Conservation (phyloP, 345 rosid species). For the Excoecaria cochinchinensis region DNA sequence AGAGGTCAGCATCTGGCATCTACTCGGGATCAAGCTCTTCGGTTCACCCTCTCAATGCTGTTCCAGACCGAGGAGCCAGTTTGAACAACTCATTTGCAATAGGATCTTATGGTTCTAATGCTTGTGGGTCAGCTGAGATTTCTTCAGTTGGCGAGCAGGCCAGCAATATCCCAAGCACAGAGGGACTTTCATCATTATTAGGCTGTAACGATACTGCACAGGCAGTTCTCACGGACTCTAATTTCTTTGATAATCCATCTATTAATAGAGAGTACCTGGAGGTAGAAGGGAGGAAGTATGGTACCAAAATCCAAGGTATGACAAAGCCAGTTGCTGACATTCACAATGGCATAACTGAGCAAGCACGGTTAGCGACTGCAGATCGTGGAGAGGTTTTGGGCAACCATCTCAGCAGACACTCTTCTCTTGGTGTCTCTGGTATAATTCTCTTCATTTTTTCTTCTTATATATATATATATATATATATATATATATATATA, state of each 20-base stretch:
- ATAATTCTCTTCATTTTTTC: constrained; percentile 10
- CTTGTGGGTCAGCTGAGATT: constrained; percentile 32
- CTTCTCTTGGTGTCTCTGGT: constrained; percentile 40
- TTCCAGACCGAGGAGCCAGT: constrained; percentile 42
- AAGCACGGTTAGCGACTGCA: constrained; percentile 28
- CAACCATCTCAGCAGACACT: constrained; percentile 38
- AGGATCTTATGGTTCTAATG: constrained; percentile 50
- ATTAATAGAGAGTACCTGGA: constrained; percentile 34
- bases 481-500: neutral
- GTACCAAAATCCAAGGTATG: constrained; percentile 28
- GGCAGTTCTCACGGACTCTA: constrained; percentile 32
- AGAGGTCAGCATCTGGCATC: constrained; percentile 37
- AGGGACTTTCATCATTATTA: constrained; percentile 29
- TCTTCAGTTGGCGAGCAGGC: constrained; percentile 30
- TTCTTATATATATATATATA: neutral
- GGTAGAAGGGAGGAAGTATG: constrained; percentile 34
- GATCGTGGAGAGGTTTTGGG: constrained; percentile 29
- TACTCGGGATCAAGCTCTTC: constrained; percentile 35
- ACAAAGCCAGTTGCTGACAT: constrained; percentile 38
- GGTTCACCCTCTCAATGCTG: constrained; percentile 32
- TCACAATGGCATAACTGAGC: constrained; percentile 38
- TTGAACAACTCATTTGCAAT: constrained; percentile 39
- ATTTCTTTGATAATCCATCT: constrained; percentile 26
- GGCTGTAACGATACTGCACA: constrained; percentile 30
- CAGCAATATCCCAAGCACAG: constrained; percentile 30